Percentiles rank a stretch among this genome's conserved stretches.
phyloP scores from a whole-genome alignment of 2,329 filamentous ascomycete genomes.

The Didymella exigua region DNA sequence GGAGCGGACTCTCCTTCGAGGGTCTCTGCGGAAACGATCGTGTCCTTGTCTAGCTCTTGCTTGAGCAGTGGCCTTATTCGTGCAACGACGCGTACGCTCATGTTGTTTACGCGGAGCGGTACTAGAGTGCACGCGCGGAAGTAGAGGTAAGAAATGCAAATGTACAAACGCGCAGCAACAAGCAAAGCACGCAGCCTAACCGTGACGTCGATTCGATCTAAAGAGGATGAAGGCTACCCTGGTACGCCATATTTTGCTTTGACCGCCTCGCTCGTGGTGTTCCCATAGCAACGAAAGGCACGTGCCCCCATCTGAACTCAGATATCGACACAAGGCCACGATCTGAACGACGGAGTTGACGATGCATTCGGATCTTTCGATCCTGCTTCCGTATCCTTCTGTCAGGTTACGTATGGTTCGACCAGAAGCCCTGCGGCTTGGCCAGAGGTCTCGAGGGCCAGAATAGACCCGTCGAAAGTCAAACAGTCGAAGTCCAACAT shows the following conservation, averaged over 20 bases:
- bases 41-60: slow-evolving; percentile 83
- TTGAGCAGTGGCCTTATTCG: slow-evolving; percentile 87
- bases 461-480: neutral
- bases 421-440: neutral
- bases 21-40: slow-evolving; percentile 73
- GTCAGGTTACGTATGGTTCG: neutral
- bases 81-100: slow-evolving; percentile 83
- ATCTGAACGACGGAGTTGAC: neutral
- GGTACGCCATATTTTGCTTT: slow-evolving; percentile 16
- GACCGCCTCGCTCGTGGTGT: slow-evolving; percentile 12
- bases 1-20: slow-evolving; percentile 50
- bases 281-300: slow-evolving; percentile 13
- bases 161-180: slow-evolving; percentile 33
- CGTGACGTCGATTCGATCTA: slow-evolving; percentile 38
- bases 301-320: slow-evolving; percentile 17
- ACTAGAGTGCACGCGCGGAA: slow-evolving; percentile 10
- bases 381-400: neutral
- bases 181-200: slow-evolving; percentile 40
- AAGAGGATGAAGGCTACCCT: slow-evolving; percentile 15
- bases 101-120: slow-evolving; percentile 27
- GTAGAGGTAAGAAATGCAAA: slow-evolving; percentile 25
- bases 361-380: neutral
- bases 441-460: neutral
- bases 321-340: neutral
- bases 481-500: neutral